These are phyloP conservation scores for Chaetothyriales sp. DNA, from an alignment of 2,329 filamentous ascomycete genomes.

Conservation along the genomic window DNA sequence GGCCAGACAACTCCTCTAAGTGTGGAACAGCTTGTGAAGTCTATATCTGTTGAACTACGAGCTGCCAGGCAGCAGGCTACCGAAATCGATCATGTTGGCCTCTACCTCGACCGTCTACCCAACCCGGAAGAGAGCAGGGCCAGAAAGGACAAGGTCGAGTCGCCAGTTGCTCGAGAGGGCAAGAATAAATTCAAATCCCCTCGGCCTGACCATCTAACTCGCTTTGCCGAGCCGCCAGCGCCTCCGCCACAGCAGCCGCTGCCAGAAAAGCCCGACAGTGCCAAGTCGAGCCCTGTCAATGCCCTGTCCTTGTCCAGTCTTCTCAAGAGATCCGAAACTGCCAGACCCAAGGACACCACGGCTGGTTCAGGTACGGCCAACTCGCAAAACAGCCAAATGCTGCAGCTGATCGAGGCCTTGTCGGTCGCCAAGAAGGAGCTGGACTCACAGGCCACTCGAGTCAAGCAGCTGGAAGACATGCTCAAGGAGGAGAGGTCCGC, in stretches of 20 bases:
- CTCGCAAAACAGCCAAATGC: conserved; percentile 55
- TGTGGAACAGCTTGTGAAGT: conserved; percentile 87
- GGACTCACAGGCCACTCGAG: conserved; percentile 61
- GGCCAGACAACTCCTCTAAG: conserved; percentile 58
- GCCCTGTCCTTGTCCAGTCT: conserved; percentile 38
- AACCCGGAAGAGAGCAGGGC: conserved; percentile 17
- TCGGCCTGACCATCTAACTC: conserved; percentile 60
- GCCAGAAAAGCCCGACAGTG: conserved; percentile 76
- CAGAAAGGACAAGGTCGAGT: conserved; percentile 27
- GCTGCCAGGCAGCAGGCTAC: conserved; percentile 74
- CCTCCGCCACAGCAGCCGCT: conserved; percentile 86
- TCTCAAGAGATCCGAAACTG: conserved; percentile 60
- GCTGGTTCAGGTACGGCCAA: conserved; percentile 37
- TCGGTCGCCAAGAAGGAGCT: conserved; percentile 74
- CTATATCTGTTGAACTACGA: conserved; percentile 77
- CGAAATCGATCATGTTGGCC: conserved; percentile 60
- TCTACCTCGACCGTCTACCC: neutral
- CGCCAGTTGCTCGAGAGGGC: conserved; percentile 25
- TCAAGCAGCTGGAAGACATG: conserved; percentile 67
- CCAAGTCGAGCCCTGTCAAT: conserved; percentile 32
- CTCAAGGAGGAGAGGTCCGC: conserved; percentile 67
- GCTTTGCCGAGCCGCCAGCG: conserved; percentile 85
- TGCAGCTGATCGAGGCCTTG: conserved; percentile 71
- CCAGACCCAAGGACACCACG: conserved; percentile 37
- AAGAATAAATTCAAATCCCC: conserved; percentile 33